Percentiles rank a stretch among this genome's conserved stretches.
These are phyloP conservation scores for Ganoderma boninense DNA, from an alignment of 1,284 basidiomycete genomes.

Conservation along the genomic window DNA sequence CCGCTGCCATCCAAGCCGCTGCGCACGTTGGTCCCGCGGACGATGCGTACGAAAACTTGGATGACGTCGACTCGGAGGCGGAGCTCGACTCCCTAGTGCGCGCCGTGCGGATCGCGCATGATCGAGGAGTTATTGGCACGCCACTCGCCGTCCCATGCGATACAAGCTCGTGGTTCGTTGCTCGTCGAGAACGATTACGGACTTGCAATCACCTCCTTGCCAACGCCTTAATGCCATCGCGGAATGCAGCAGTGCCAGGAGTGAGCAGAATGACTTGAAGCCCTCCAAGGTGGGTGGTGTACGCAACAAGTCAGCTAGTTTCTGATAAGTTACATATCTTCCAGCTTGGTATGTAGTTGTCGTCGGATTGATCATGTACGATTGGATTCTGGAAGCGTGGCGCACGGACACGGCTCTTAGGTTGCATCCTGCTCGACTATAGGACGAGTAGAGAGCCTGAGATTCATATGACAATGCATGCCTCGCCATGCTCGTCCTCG, in stretches of 20 bases:
- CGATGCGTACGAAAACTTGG: constrained; percentile 76
- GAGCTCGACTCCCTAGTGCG: constrained; percentile 68
- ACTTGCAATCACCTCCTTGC: constrained; percentile 73
- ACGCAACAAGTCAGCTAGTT: not conserved
- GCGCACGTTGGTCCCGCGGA: constrained; percentile 47
- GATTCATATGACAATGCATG: not conserved
- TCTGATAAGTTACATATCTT: not conserved
- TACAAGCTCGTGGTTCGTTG: constrained; percentile 74
- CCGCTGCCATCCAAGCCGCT: constrained; percentile 38
- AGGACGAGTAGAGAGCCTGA: not conserved
- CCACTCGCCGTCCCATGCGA: constrained; percentile 60
- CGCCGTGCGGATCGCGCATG: constrained; percentile 61
- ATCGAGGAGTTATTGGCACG: constrained; percentile 56
- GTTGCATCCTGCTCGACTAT: not conserved
- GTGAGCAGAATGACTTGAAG: constrained; percentile 25
- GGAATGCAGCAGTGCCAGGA: constrained; percentile 29
- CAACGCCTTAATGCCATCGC: constrained; percentile 55
- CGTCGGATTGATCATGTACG: not conserved
- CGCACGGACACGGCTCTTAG: not conserved
- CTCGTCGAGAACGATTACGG: constrained; percentile 73
- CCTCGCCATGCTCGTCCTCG: not conserved
- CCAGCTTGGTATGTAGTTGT: not conserved
- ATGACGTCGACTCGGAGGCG: constrained; percentile 82
- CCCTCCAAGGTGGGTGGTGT: not conserved
- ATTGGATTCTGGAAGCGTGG: not conserved